Conservation (phyloP, 106 monocot genomes). For the Ottelia alismoides region DNA sequence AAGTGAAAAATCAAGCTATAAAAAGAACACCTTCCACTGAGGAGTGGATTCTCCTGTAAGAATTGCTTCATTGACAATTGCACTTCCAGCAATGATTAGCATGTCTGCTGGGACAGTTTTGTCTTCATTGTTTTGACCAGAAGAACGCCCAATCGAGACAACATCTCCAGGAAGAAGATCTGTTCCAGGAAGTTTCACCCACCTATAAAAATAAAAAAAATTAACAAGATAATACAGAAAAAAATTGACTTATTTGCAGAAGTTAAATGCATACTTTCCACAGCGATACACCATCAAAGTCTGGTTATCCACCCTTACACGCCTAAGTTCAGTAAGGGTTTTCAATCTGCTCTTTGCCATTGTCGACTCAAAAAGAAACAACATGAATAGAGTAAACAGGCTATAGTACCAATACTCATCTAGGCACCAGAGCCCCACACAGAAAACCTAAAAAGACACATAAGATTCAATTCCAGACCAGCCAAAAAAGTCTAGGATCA, state of each 20-base stretch:
- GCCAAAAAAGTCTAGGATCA: too few species aligned
- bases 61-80: slow-evolving; percentile 98
- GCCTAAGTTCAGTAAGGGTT: slow-evolving; percentile 92
- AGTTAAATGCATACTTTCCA: slow-evolving; percentile 59
- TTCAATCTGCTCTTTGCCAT: slow-evolving; percentile 97
- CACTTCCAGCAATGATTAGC: slow-evolving; percentile 86
- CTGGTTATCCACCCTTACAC: slow-evolving; percentile 90
- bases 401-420: slow-evolving; percentile 99
- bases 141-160: slow-evolving; percentile 80
- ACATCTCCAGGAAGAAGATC: slow-evolving; percentile 98
- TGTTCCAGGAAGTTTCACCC: slow-evolving; percentile 90
- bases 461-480: too few species aligned
- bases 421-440: slow-evolving; percentile 97
- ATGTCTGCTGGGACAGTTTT: slow-evolving; percentile 95
- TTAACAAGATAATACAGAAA: too few species aligned
- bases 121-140: slow-evolving; percentile 64
- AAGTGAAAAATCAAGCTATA: neutral
- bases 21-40: slow-evolving; percentile 86
- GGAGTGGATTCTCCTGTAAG: slow-evolving; percentile 99
- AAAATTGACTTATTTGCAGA: neutral
- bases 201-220: too few species aligned
- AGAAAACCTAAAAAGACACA: slow-evolving; percentile 60
- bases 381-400: slow-evolving; percentile 95
- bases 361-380: slow-evolving; percentile 96
- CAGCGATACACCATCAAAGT: slow-evolving; percentile 69